phyloP scores from a whole-genome alignment of 2,329 filamentous ascomycete genomes.

The Escovopsis sp. region DNA sequence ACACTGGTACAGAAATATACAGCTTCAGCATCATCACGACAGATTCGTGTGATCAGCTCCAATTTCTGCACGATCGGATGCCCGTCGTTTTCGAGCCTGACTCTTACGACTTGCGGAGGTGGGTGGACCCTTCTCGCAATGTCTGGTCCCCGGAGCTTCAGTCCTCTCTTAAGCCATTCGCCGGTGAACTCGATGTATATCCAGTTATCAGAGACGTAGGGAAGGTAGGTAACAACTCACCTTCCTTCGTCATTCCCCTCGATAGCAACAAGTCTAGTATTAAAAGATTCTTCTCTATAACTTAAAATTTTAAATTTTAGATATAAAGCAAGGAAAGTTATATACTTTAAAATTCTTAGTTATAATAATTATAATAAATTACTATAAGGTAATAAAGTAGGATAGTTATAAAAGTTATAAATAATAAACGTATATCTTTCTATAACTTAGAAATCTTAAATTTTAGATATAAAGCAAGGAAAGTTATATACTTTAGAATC shows the following conservation, averaged over 20 bases:
- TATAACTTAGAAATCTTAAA: no score
- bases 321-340: not conserved
- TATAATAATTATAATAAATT: no score
- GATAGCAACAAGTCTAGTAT: constrained; percentile 88
- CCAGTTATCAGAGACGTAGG: constrained; percentile 79
- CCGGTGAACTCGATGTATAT: constrained; percentile 69
- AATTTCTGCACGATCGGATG: constrained; percentile 89
- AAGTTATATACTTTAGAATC: no score
- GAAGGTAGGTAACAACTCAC: constrained; percentile 85
- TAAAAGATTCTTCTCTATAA: constrained; percentile 72
- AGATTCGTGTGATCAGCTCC: constrained; percentile 64
- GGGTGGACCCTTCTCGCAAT: constrained; percentile 59
- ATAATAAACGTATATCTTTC: no score
- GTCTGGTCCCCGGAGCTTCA: constrained; percentile 73
- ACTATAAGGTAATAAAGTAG: no score
- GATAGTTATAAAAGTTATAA: no score
- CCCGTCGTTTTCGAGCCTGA: constrained; percentile 75
- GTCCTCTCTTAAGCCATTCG: constrained; percentile 59
- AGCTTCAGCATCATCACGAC: constrained; percentile 95
- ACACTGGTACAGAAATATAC: constrained; percentile 49
- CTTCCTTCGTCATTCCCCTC: constrained; percentile 67
- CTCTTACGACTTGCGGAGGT: constrained; percentile 52
- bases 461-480: no score
- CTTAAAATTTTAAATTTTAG: not conserved
- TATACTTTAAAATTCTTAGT: no score